Base-by-base conservation (phyloP, 169 alveolate species). In the Cryptosporidium tyzzeri region DNA sequence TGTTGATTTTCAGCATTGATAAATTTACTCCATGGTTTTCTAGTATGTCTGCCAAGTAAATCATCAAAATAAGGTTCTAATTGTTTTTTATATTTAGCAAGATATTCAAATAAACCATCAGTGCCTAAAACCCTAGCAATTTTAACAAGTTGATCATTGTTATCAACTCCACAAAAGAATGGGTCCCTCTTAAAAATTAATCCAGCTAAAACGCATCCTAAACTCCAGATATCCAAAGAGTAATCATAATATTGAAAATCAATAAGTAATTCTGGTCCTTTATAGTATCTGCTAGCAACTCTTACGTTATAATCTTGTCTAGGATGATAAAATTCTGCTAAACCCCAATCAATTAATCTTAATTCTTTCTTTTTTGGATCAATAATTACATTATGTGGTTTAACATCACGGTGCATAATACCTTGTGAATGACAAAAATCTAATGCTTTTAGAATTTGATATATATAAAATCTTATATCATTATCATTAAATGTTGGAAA, bases 271-370 rank as follows among this genome's bases (percentile, higher is more conserved):
- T 98, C 99, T 8, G 99, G 99, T 21, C 99, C 99, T 95, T 98
- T 98, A 93, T 96, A 98, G 93, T 98, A 98, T 55, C 99, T 94
- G 71, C 96, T 95, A 21, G 98, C 98, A 10, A 98, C 99, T 71
- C 99, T 93, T 9, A 98, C 99, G 91, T 98, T 98, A 94, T 98
- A 98, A 87, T 97, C 99, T 75, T 96, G 95, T n/a, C 96, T 98
- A n/a, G 99, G 99, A 85, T 97, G 99, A 84, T 98, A 98, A 93
- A 97, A 98, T 93, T 98, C 99, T 14, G 99, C 99, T 35, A 98
- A 95, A 0, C 99, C 99, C 99, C 99, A 98, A 91, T 98, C 99
- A 84, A 98, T 97, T 37, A 98, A 93, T 85, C 99, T 93, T 71
- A 98, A 94, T 73, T 94, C 93, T 92, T 95, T 96, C 84, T 91